Evolutionary conservation across 345 rosid species (phyloP), one percentile per base, ranked within the genome.

Genomic region (Citrus australasica): DNA sequence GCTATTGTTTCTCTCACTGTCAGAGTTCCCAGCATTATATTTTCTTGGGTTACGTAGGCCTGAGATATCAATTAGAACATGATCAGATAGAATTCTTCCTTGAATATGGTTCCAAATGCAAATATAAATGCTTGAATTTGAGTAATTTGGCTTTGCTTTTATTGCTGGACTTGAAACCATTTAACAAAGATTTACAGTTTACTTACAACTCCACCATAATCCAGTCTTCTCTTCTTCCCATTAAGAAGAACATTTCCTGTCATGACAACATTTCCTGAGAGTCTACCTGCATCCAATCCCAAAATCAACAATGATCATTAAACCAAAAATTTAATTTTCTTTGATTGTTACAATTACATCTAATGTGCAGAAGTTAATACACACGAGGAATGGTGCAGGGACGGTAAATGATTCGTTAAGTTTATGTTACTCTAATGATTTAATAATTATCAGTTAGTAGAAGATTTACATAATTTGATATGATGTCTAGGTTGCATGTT

Each of bases 41-140:
- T 89, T 65, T 93, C 97, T 89, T 91, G 95, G 68, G 97, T 93
- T 73, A 93, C 95, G 80, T 91, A 93, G 64, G 94, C 94, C 97
- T 92, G 87, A 68, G 77, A 51, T 76, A 76, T 67, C 75, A 76
- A 1, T 24, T 32, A 33, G 53, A 22, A 35, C 46, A 17, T 19
- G 55, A 7, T 24, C 73, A 42, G 35, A 42, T 25, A 19, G 30
- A 21, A 21, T 67, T 67, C 35, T 62, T 35, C 69, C 17, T 2
- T 40, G 25, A 68, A 68, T 70, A 40, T 46, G 25, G 25, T 70
- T 48, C 60, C 74, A 46, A 6, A 46, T 48, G 74, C 58, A 69
- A 30, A 69, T 25, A n/a, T 22, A 68, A 24, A 21, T 21, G 13
- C 14, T 66, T 21, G 42, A 66, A 30, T 16, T 33, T 42, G 22